phyloP scores from a whole-genome alignment of 371 early-diverging fungal species.

The Haplosporangium sp. region DNA sequence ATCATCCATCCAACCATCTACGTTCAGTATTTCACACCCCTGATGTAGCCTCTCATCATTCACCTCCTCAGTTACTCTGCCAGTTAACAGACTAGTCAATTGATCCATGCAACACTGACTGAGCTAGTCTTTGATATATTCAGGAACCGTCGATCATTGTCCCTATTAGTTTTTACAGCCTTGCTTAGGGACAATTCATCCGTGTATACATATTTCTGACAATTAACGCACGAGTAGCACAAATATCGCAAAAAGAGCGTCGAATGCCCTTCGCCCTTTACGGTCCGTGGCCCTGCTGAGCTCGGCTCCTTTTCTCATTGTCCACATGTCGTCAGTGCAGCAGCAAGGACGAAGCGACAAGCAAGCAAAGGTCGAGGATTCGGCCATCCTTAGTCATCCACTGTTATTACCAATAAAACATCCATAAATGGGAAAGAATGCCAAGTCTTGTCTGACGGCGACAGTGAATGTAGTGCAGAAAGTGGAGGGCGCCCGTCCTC shows the following conservation, averaged over 20 bases:
- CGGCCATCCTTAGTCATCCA: slow-evolving; percentile 8
- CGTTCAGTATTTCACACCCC: too few relatives aligned
- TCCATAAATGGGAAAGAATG: neutral
- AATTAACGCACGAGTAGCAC: neutral
- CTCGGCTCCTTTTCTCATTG: neutral
- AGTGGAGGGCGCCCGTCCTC: neutral
- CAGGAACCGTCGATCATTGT: too few relatives aligned
- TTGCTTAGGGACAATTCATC: slow-evolving; percentile 21
- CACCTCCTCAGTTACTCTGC: too few relatives aligned
- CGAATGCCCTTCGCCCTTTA: neutral
- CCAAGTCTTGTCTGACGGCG: neutral
- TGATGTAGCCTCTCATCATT: too few relatives aligned
- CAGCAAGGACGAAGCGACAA: too few relatives aligned
- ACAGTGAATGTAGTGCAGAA: neutral
- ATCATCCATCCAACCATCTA: too few relatives aligned
- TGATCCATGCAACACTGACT: too few relatives aligned
- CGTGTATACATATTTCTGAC: neutral
- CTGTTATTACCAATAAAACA: slow-evolving; percentile 22
- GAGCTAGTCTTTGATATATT: too few relatives aligned
- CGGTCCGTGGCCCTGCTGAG: neutral
- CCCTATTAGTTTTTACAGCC: too few relatives aligned
- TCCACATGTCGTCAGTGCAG: too few relatives aligned
- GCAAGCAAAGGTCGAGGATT: too few relatives aligned
- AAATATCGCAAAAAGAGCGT: neutral
- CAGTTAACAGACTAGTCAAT: too few relatives aligned